Percentiles rank a stretch among this genome's conserved stretches.
phyloP scores from a whole-genome alignment of 345 rosid genomes.

The Moringa oleifera region DNA sequence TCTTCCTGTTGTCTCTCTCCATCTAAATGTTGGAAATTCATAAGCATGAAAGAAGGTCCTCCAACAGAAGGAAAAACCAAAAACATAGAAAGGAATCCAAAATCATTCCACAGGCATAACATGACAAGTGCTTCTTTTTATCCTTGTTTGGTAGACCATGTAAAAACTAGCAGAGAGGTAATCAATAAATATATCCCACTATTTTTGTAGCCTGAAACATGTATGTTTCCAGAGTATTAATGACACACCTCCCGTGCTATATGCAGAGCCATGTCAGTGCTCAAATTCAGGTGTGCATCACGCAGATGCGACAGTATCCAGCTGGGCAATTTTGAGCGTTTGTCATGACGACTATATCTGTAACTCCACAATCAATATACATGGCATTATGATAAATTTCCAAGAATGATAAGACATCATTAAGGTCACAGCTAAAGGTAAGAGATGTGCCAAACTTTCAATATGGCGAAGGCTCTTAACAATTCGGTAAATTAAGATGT shows the following conservation, averaged over 20 bases:
- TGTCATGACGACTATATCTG: conserved; percentile 98
- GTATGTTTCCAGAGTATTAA: not conserved
- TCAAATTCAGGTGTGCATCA: conserved; percentile 84
- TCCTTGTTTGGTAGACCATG: not conserved
- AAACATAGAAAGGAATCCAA: too few species aligned
- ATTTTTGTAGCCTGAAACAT: not conserved
- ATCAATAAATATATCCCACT: not conserved
- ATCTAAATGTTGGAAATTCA: too few species aligned
- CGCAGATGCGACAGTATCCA: conserved; percentile 92
- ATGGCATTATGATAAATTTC: not conserved
- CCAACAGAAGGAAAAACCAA: too few species aligned
- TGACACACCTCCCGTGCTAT: conserved; percentile 78
- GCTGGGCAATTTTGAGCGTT: conserved; percentile 91
- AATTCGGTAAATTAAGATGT: too few species aligned
- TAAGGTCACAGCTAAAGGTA: not conserved
- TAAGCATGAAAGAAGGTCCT: too few species aligned
- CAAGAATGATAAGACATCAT: conserved; percentile 1
- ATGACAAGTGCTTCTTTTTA: not conserved
- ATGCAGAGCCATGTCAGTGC: conserved; percentile 96
- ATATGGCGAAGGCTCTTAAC: too few species aligned
- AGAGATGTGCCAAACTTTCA: too few species aligned
- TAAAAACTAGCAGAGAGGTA: not conserved
- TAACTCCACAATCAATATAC: conserved; percentile 7
- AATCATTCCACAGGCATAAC: too few species aligned
- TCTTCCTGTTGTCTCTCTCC: too few species aligned